A percentile compares a stretch with the other conserved stretches of the same genome.
Evolutionary conservation across 768 basidiomycete species (phyloP).

Genomic region (Suillus bovinus): DNA sequence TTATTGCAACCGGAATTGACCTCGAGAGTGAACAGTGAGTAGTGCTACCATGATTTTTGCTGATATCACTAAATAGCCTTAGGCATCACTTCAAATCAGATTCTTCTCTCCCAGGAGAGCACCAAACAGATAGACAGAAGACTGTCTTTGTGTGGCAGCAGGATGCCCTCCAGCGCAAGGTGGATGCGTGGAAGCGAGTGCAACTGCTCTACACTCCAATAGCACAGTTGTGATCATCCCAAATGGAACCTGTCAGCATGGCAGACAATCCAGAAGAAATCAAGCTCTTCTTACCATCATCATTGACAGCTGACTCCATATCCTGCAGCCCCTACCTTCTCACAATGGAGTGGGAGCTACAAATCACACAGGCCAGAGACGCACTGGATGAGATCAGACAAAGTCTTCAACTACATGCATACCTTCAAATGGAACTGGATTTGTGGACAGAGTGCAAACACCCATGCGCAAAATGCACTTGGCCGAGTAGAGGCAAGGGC

Average conservation of each 20-base stretch:
- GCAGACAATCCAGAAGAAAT: neutral
- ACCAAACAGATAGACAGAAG: conserved; percentile 29
- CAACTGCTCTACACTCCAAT: conserved; percentile 14
- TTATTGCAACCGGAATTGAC: neutral
- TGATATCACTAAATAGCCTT: neutral
- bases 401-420: conserved; percentile 12
- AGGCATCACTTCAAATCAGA: neutral
- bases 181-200: conserved; percentile 29
- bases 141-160: conserved; percentile 26
- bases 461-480: conserved; percentile 8
- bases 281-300: neutral
- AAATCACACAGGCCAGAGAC: no score
- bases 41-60: neutral
- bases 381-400: conserved; percentile 10
- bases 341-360: conserved; percentile 9
- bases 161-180: conserved; percentile 21
- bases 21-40: neutral
- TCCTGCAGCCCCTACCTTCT: neutral
- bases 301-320: neutral
- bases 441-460: conserved; percentile 14
- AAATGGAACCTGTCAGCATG: neutral
- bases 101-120: conserved; percentile 11
- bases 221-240: neutral
- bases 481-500: conserved; percentile 12
- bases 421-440: conserved; percentile 17